Base-by-base conservation (phyloP, 1,139 yeast species). In the Nakaseomyces kungkrabaensis region DNA sequence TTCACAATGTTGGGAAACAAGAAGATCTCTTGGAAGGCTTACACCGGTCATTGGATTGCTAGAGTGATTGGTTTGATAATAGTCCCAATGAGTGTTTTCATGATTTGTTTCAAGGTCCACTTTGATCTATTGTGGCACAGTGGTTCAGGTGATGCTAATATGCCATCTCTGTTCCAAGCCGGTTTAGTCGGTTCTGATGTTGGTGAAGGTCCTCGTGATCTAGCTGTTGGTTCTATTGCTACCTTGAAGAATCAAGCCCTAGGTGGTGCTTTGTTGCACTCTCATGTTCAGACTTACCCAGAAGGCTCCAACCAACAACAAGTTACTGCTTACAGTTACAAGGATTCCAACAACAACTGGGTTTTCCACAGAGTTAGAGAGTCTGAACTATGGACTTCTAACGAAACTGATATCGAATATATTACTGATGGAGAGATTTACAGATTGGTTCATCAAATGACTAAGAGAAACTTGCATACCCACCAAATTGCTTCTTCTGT, bases 81-180 rank as follows among this genome's bases (percentile, higher is more conserved):
- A 22, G 69, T 84, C 48, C 95, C 95, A 55, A 59, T 79, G 48
- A 49, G 69, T 9, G 83, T 85, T 37, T 85, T 83, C 63, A 66
- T 84, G 63, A 62, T 81, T 52, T 76, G 80, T 54, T 85, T 85
- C 74, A 84, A 84, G 64, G 72, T 84, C 53, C 95, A 85, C 68
- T 85, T 85, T 64, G 90, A 82, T 57, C 71, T 85, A 51, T 75
- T 85, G 58, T 80, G 79, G 60, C 84, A 82, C 57, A 73, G 87
- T 11, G 95, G 99, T 56, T 82, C 97, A 17, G 98, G 98, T 57
- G 98, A 92, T 66, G 94, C 97, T 48, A 87, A 87, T 63, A 94
- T 94, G 98, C 87, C 96, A 13, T 89, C 98, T 0, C 74, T 94
- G 57, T 92, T 92, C 79, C 98, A 94, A 72, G 98, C 98, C 50